Percentiles rank a stretch among this genome's conserved stretches.
Conservation (phyloP, 257 asterid species). For the Avicennia marina region DNA sequence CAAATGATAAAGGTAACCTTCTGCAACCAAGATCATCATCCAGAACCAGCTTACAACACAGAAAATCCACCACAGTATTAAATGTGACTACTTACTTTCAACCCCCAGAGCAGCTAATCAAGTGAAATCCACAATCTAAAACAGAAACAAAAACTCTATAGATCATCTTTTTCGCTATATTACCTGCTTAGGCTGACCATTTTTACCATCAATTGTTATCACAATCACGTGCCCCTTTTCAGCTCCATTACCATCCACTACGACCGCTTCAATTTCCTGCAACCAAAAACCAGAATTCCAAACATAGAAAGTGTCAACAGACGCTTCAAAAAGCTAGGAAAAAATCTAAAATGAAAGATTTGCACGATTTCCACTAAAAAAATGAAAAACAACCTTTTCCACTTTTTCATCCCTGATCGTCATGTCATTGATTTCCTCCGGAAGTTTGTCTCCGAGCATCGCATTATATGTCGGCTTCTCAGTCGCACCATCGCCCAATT, state of each 20-base stretch:
- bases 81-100: too few relatives aligned
- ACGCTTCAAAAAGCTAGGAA: too few relatives aligned
- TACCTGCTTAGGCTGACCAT: constrained; percentile 93
- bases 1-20: too few relatives aligned
- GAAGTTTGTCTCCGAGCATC: constrained; percentile 71
- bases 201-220: constrained; percentile 85
- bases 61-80: too few relatives aligned
- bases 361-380: neutral
- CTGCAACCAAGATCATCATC: too few relatives aligned
- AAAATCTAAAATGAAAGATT: too few relatives aligned
- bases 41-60: too few relatives aligned
- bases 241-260: constrained; percentile 85
- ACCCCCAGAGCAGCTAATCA: neutral
- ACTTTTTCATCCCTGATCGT: constrained; percentile 73
- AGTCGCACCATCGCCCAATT: constrained; percentile 41
- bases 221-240: constrained; percentile 94
- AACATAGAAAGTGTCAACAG: too few relatives aligned
- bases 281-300: neutral
- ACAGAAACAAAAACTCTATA: too few relatives aligned
- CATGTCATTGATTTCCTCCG: constrained; percentile 71
- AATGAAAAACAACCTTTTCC: constrained; percentile 57
- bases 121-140: neutral
- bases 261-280: constrained; percentile 87
- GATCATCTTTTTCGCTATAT: too few relatives aligned
- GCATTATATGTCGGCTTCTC: constrained; percentile 47